Conservation (phyloP, 148 eudicot genomes). For the Chenopodium berlandieri region DNA sequence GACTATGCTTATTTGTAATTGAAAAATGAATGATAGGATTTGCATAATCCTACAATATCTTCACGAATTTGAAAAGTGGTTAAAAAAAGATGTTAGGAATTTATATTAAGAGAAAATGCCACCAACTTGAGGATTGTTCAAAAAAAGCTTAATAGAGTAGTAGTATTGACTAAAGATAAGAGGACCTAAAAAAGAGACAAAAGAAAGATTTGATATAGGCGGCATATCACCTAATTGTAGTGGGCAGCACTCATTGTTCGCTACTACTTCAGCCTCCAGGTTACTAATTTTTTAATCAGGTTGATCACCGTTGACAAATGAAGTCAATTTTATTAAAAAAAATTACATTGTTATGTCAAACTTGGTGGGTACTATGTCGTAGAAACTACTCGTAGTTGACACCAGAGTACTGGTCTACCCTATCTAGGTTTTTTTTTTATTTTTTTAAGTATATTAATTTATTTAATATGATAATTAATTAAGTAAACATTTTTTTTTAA, state of each 20-base stretch:
- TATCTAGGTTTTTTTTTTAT: too few relatives aligned
- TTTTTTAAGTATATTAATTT: too few relatives aligned
- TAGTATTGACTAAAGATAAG: neutral
- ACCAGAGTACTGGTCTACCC: too few relatives aligned
- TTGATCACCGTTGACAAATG: neutral
- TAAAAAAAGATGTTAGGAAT: neutral
- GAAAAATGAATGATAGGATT: neutral
- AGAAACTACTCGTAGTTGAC: too few relatives aligned
- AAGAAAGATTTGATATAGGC: neutral
- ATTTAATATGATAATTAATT: too few relatives aligned
- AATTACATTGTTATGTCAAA: neutral
- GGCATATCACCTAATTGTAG: neutral
- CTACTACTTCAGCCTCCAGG: neutral
- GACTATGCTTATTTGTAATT: neutral
- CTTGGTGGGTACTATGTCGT: neutral
- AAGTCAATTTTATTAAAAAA: neutral
- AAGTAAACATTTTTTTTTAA: too few relatives aligned
- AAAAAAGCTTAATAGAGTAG: neutral
- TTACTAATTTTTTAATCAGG: neutral
- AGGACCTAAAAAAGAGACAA: neutral
- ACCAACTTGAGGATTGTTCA: neutral
- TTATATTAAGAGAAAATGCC: neutral
- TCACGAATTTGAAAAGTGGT: neutral
- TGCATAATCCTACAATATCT: neutral
- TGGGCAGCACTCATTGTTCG: constrained; percentile 3